Conservation (phyloP, 495 filamentous ascomycete species). For the Tuber aestivum region DNA sequence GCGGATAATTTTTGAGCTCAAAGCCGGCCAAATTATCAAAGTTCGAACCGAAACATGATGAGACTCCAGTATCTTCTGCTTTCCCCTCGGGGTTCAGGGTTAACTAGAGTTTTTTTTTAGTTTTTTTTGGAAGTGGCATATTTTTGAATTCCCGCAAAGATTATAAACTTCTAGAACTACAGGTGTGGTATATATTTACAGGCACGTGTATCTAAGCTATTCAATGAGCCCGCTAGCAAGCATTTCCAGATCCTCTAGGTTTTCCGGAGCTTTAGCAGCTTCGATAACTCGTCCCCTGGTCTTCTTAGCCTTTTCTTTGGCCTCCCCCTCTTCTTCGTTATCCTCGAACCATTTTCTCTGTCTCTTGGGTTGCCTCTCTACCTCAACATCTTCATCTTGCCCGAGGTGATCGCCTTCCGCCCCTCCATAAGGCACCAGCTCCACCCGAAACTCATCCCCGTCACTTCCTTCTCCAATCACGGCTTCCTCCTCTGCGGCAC, state of each 20-base stretch:
- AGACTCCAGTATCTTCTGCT: neutral
- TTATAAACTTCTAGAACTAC: constrained; percentile 25
- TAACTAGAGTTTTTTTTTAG: neutral
- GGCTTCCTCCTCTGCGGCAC: constrained; percentile 44
- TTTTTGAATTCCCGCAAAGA: neutral
- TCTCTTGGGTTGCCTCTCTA: constrained; percentile 33
- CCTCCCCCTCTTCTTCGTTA: constrained; percentile 47
- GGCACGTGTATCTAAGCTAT: constrained; percentile 30
- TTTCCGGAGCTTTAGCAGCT: constrained; percentile 64
- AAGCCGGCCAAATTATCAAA: neutral
- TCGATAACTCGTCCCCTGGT: constrained; percentile 50
- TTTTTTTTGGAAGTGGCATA: neutral
- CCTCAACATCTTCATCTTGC: constrained; percentile 32
- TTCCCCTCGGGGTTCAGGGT: neutral
- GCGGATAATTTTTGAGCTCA: neutral
- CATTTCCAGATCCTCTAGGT: constrained; percentile 81
- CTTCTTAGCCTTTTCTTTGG: constrained; percentile 49
- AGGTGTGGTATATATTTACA: constrained; percentile 8
- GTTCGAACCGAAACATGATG: neutral
- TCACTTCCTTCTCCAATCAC: constrained; percentile 37
- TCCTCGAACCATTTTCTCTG: constrained; percentile 49
- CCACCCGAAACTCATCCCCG: constrained; percentile 47
- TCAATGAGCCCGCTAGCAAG: constrained; percentile 76
- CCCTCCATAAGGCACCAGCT: constrained; percentile 38
- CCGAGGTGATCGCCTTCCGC: constrained; percentile 36